A percentile compares a stretch with the other conserved stretches of the same genome.
phyloP scores from a whole-genome alignment of 2,329 filamentous ascomycete genomes.

The Scedosporium dehoogii region DNA sequence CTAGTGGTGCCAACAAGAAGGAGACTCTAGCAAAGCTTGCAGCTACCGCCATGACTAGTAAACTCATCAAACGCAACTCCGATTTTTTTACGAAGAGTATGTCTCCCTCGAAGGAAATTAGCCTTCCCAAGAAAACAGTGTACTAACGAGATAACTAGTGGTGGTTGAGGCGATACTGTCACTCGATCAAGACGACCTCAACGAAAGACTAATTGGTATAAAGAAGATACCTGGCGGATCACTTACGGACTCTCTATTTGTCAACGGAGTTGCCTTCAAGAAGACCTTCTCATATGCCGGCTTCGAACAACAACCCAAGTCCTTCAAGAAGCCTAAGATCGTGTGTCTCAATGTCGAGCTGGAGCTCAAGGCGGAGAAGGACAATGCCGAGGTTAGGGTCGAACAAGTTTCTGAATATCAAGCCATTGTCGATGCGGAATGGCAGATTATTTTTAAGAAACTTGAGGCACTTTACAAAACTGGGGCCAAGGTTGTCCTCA shows the following conservation, averaged over 20 bases:
- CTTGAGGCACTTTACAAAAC: conserved; percentile 90
- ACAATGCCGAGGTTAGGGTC: conserved; percentile 95
- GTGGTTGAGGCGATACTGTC: conserved; percentile 94
- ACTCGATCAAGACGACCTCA: conserved; percentile 91
- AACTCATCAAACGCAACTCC: conserved; percentile 95
- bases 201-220: conserved; percentile 95
- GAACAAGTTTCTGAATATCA: conserved; percentile 99
- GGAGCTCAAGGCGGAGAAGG: conserved; percentile 97
- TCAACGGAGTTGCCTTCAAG: conserved; percentile 98
- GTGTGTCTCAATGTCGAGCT: conserved; percentile 96
- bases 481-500: conserved; percentile 93
- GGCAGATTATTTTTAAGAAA: conserved; percentile 99
- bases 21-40: conserved; percentile 87
- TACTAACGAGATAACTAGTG: conserved; percentile 44
- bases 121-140: too few species aligned
- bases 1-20: conserved; percentile 69
- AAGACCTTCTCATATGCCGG: conserved; percentile 99
- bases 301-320: conserved; percentile 98
- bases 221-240: conserved; percentile 98
- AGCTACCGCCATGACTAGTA: conserved; percentile 97
- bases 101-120: background rate
- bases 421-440: conserved; percentile 97
- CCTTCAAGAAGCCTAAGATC: conserved; percentile 88
- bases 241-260: conserved; percentile 89
- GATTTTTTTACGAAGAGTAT: conserved; percentile 89